These are phyloP conservation scores for Quercus cerris DNA, from an alignment of 306 rosid species.

Conservation along the genomic window DNA sequence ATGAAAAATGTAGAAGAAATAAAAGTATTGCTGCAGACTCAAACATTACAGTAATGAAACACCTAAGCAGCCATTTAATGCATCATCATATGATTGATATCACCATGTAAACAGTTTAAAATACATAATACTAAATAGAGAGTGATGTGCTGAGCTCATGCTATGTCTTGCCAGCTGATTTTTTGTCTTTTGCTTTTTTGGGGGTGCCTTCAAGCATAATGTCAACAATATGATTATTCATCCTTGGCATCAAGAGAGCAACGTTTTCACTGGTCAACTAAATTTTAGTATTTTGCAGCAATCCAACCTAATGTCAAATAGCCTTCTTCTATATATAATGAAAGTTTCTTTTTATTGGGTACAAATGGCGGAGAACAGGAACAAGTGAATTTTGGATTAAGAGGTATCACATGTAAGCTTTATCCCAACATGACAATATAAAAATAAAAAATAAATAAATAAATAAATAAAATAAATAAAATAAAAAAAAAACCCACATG, in stretches of 20 bases:
- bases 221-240: neutral
- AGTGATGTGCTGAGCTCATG: constrained; percentile 1
- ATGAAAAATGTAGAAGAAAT: neutral
- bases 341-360: no score
- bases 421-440: neutral
- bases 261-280: neutral
- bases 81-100: neutral
- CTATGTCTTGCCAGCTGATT: neutral
- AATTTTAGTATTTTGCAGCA: neutral
- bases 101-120: neutral
- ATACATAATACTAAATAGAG: neutral
- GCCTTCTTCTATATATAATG: no score
- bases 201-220: neutral
- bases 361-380: no score
- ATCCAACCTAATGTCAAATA: neutral
- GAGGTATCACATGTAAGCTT: neutral
- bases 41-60: neutral
- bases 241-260: neutral
- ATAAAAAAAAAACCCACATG: neutral
- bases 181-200: neutral
- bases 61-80: neutral
- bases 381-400: neutral
- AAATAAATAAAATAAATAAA: neutral
- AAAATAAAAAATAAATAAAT: neutral
- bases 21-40: neutral